Base-by-base conservation (phyloP, 2,329 filamentous ascomycete genomes). In the Fusarium euwallaceae region DNA sequence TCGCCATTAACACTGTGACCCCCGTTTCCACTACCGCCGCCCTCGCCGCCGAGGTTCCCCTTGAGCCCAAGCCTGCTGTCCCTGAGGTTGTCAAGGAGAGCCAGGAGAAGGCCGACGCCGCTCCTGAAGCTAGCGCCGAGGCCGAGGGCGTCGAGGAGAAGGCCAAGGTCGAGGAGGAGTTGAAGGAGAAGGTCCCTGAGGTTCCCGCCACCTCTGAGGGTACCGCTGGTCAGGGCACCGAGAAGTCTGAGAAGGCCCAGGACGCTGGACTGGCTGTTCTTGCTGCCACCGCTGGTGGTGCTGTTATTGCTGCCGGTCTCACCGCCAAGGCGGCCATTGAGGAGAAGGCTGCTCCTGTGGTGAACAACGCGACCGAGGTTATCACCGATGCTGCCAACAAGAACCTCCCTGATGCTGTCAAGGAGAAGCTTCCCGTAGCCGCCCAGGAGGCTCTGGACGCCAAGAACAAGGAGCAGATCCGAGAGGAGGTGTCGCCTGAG, bases 111-210 rank as follows among this genome's bases (percentile, higher is more conserved):
- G 92, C 92, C 22, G 83, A 89, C 63, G 86, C 87, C 51, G 84
- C 87, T 8, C 90, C 92, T n/a, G 93, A 94, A 80, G 92, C 93
- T 12, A 92, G 91, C 75, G 92, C 88, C 41, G 86, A 91, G 67
- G 84, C 90, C 34, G 86, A 88, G 48, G 92, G 93, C 78, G 92
- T 95, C 9, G 82, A 87, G 75, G 93, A 94, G 78, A 95, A 95
- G 89, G 90, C 89, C 67, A 86, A 88, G 67, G 87, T 95, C 5
- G 93, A 95, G 85, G 85, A 90, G 45, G 93, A 95, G 84, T 87
- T 95, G 63, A 88, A 92, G 82, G 85, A 87, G 12, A 92, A 92
- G 83, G 90, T 95, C 12, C 87, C 90, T 36, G 87, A 90, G 79
- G 88, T 87, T 27, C 88, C 87, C 51, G 85, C 87, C 12, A 90